Conservation (phyloP, 495 filamentous ascomycete genomes). For the Podospora pseudocomata region DNA sequence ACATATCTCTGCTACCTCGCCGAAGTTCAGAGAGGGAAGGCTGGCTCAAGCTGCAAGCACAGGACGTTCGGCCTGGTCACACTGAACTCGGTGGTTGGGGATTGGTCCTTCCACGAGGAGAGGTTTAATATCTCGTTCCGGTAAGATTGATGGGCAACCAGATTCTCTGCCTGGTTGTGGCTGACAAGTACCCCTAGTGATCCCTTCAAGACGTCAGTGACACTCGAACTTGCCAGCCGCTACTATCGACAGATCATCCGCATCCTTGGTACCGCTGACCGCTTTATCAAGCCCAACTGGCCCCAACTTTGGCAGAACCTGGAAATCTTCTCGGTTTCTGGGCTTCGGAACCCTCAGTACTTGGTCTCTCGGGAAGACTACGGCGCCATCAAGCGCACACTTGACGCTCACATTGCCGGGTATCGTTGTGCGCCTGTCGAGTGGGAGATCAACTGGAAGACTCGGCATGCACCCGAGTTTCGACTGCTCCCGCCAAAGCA, state of each 20-base stretch:
- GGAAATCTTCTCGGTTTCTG: conserved; percentile 60
- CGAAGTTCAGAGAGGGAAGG: conserved; percentile 52
- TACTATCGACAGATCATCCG: conserved; percentile 73
- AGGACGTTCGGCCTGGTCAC: conserved; percentile 68
- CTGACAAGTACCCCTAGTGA: conserved; percentile 20
- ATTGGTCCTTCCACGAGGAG: conserved; percentile 62
- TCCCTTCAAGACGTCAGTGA: conserved; percentile 60
- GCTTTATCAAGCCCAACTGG: conserved; percentile 81
- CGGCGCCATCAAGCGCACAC: conserved; percentile 73
- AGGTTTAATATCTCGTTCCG: conserved; percentile 82
- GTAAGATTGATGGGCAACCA: neutral
- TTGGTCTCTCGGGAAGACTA: conserved; percentile 67
- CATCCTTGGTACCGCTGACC: conserved; percentile 66
- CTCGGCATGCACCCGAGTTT: conserved; percentile 80
- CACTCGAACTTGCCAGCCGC: conserved; percentile 74
- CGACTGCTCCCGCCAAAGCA: conserved; percentile 67
- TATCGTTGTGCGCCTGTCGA: conserved; percentile 69
- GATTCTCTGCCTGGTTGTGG: too few relatives aligned
- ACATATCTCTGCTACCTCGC: conserved; percentile 78
- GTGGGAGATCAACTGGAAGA: conserved; percentile 74
- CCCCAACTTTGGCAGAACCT: conserved; percentile 65
- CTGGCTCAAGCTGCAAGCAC: conserved; percentile 40
- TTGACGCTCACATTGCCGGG: conserved; percentile 80
- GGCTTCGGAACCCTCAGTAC: conserved; percentile 50
- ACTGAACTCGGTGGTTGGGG: conserved; percentile 48